Conservation (phyloP, 2,329 filamentous ascomycete species). For the Fusarium caatingaense region DNA sequence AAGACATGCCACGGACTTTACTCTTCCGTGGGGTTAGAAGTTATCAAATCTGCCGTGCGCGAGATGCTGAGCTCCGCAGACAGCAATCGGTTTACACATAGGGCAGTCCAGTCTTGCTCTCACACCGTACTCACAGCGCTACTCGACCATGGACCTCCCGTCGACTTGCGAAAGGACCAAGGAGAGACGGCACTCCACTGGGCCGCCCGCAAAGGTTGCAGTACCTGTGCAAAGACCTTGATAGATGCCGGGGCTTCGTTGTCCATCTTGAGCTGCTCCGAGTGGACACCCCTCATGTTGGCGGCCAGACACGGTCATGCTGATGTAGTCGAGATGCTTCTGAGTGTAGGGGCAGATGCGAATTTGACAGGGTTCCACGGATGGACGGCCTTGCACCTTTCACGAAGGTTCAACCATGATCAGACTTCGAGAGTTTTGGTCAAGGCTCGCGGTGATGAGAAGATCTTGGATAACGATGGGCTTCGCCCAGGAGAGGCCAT, state of each 20-base stretch:
- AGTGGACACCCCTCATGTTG: neutral
- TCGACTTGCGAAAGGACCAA: neutral
- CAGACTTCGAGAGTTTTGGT: rapidly evolving
- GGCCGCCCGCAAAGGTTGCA: neutral
- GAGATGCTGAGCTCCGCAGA: neutral
- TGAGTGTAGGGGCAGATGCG: rapidly evolving
- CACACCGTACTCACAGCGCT: neutral
- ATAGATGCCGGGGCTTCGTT: neutral
- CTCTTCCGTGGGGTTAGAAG: neutral
- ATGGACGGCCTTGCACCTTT: neutral
- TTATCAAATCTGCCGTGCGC: neutral
- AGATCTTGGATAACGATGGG: neutral
- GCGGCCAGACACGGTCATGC: neutral
- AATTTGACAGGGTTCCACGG: neutral
- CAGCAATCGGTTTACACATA: neutral
- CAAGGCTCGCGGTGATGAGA: neutral
- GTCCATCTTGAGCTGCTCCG: neutral
- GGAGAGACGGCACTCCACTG: neutral
- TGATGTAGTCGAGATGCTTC: rapidly evolving
- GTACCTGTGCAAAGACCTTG: rapidly evolving
- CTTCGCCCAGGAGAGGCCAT: neutral
- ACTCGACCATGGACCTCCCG: neutral
- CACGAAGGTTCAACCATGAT: rapidly evolving
- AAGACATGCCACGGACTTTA: neutral
- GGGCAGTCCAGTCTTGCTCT: neutral